These are phyloP conservation scores for Lactarius psammicola DNA, from an alignment of 768 basidiomycete genomes.

Conservation along the genomic window DNA sequence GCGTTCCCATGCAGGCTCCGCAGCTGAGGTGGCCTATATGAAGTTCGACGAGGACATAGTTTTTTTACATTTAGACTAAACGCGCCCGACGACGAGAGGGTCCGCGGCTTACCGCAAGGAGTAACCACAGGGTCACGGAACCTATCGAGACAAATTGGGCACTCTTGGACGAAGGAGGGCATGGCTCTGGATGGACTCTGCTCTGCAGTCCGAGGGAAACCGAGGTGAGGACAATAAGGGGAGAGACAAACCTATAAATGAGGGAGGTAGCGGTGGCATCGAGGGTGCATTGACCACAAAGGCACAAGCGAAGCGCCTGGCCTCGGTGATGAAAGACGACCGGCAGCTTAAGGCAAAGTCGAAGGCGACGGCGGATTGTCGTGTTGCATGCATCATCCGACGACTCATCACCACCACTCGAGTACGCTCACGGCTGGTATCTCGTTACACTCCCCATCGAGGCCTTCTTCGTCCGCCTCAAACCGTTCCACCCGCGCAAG, in stretches of 20 bases:
- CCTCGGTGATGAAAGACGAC: neutral
- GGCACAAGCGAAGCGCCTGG: neutral
- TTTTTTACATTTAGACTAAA: neutral
- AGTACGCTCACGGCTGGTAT: neutral
- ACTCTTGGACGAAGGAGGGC: slow-evolving; percentile 4
- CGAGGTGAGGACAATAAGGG: neutral
- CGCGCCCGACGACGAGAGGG: neutral
- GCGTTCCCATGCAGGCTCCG: slow-evolving; percentile 5
- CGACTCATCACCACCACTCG: neutral
- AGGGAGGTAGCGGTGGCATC: neutral
- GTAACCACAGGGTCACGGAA: slow-evolving; percentile 16
- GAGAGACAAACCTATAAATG: neutral
- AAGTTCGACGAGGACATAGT: neutral
- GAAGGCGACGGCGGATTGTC: neutral
- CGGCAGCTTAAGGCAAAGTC: neutral
- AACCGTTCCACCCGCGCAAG: slow-evolving; percentile 20
- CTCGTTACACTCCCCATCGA: slow-evolving; percentile 8
- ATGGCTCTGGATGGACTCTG: neutral
- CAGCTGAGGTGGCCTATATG: slow-evolving; percentile 25
- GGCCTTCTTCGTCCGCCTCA: slow-evolving; percentile 24
- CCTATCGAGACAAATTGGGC: slow-evolving; percentile 25
- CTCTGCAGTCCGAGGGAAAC: neutral
- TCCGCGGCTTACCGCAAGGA: slow-evolving; percentile 23
- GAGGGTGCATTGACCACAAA: slow-evolving; percentile 13
- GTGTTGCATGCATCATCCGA: neutral